A percentile compares a stretch with the other conserved stretches of the same genome.
phyloP scores from a whole-genome alignment of 1,284 basidiomycete genomes.

The Naganishia sp. region DNA sequence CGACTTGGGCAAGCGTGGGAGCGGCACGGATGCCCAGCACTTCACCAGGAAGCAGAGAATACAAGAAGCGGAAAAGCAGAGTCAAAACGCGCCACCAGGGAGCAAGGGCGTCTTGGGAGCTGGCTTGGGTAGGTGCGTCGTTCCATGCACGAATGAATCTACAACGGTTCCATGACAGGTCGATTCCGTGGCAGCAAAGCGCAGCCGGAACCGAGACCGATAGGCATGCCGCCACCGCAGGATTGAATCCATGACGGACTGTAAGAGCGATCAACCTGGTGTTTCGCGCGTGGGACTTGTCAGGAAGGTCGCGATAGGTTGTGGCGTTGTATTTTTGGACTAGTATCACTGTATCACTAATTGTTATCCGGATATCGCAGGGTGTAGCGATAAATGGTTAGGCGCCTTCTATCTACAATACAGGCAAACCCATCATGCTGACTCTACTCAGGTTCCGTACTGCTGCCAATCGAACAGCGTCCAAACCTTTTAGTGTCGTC shows the following conservation, averaged over 20 bases:
- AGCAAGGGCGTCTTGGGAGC: slow-evolving; percentile 13
- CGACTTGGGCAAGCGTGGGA: slow-evolving; percentile 44
- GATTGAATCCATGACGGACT: slow-evolving; percentile 3
- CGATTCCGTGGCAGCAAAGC: slow-evolving; percentile 4
- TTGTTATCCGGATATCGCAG: too few relatives aligned
- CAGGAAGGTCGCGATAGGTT: too few relatives aligned
- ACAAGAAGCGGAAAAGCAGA: slow-evolving; percentile 11
- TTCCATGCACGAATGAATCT: not conserved
- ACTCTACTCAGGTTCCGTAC: slow-evolving; percentile 44
- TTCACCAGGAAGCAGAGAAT: slow-evolving; percentile 25
- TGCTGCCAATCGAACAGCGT: slow-evolving; percentile 54
- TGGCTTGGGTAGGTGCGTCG: slow-evolving; percentile 5
- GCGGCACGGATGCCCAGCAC: slow-evolving; percentile 52
- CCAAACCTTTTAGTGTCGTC: slow-evolving; percentile 49
- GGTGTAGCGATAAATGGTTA: too few relatives aligned
- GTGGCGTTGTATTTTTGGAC: too few relatives aligned
- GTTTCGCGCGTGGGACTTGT: too few relatives aligned
- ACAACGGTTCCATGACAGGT: not conserved
- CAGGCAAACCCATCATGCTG: slow-evolving; percentile 19
- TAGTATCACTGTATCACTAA: too few relatives aligned
- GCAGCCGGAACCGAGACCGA: not conserved
- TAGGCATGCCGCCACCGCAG: slow-evolving; percentile 1
- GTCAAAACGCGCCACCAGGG: slow-evolving; percentile 11
- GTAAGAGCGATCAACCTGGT: not conserved
- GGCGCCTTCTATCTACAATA: not conserved